Base-by-base conservation (phyloP, 306 rosid genomes). In the Castanospermum australe region DNA sequence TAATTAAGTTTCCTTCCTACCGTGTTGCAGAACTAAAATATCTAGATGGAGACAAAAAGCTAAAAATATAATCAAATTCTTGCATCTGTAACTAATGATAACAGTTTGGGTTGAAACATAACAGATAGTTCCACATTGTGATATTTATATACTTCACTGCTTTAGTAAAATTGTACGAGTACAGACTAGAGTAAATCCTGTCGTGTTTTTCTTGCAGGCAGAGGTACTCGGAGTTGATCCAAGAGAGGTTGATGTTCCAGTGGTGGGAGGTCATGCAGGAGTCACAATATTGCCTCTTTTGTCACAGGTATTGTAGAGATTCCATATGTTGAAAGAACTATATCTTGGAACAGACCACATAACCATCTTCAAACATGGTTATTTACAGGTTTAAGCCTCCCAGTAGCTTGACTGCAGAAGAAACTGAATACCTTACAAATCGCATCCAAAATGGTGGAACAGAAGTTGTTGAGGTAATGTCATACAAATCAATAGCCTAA, bases 381-480 rank as follows among this genome's bases (percentile, higher is more conserved):
- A 4, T 54, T 77, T 75, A 50, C 77, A 96, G 99, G 99, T 96
- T 96, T 78, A 96, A 90, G 93, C 99, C 99, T 83, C 92, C 94
- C 28, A 83, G 92, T 71, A 84, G 93, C 77, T 96, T 96, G 85
- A 84, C 91, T 21, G 79, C 66, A 41, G 85, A 87, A 86, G 99
- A 96, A 89, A 77, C 84, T 41, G 92, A 84, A 35, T 89, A 90
- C 86, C 93, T 96, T 74, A 96, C 99, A 21, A 81, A 93, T 51
- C 92, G 98, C 73, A 93, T 96, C 84, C 99, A 96, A 89, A 90
- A 96, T 59, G 99, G 98, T 54, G 98, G 98, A 83, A 96, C 97
- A 56, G 99, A 96, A 93, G 99, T 96, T 79, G 99, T 93, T 47
- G 97, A 93, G 97, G 99, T 93, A 79, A 72, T 73, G 63, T 24